These are phyloP conservation scores for Corrigiola litoralis DNA, from an alignment of 179 eudicot species.

Conservation along the genomic window DNA sequence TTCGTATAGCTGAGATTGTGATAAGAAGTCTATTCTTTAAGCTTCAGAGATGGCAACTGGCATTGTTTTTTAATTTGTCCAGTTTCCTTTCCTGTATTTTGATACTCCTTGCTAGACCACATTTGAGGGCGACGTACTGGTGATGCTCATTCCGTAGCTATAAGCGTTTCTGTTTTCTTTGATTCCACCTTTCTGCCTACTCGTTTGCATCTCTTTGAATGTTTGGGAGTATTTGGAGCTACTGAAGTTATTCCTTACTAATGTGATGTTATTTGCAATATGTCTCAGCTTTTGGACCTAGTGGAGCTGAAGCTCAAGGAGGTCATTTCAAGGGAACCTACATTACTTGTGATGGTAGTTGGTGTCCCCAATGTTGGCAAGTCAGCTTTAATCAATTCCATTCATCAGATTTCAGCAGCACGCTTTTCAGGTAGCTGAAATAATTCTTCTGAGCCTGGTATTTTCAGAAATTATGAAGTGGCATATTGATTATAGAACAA, in stretches of 20 bases:
- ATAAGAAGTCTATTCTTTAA: too few species aligned
- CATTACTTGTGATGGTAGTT: slow-evolving; percentile 90
- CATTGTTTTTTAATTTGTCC: too few species aligned
- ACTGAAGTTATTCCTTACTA: neutral
- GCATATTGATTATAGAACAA: neutral
- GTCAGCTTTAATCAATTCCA: slow-evolving; percentile 82
- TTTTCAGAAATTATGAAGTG: neutral
- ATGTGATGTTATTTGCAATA: slow-evolving; percentile 20
- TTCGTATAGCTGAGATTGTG: too few species aligned
- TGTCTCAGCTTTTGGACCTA: slow-evolving; percentile 66
- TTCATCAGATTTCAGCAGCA: slow-evolving; percentile 70
- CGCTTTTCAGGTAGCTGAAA: slow-evolving; percentile 66
- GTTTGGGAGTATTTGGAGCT: neutral
- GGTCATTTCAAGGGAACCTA: slow-evolving; percentile 74
- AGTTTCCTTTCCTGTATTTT: too few species aligned
- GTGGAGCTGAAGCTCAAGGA: slow-evolving; percentile 91
- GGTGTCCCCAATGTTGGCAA: slow-evolving; percentile 99
- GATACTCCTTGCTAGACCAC: too few species aligned
- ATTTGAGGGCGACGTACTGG: too few species aligned
- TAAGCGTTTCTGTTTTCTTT: neutral
- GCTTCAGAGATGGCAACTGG: too few species aligned
- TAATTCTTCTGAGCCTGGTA: neutral
- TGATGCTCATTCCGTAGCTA: neutral
- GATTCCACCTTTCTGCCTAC: neutral
- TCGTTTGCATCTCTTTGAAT: neutral